These are phyloP conservation scores for Dysphania ambrosioides DNA, from an alignment of 148 eudicot genomes.

Conservation along the genomic window DNA sequence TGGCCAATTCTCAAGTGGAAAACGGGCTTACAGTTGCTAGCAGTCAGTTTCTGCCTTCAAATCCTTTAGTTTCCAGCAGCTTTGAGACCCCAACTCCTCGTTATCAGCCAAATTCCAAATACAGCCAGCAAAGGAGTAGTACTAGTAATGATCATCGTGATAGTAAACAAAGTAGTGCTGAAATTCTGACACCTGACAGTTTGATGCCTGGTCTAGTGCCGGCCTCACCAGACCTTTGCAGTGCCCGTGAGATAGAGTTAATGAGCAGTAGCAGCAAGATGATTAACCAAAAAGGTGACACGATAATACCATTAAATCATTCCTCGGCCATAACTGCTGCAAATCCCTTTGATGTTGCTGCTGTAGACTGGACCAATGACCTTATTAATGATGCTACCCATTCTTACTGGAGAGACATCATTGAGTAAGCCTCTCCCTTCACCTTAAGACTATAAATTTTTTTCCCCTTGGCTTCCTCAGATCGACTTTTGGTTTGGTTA, in stretches of 20 bases:
- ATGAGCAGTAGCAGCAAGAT: slow-evolving; percentile 6
- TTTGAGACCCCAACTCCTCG: slow-evolving; percentile 15
- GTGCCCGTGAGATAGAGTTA: not conserved
- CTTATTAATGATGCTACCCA: slow-evolving; percentile 39
- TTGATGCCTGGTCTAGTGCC: slow-evolving; percentile 35
- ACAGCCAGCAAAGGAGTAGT: not conserved
- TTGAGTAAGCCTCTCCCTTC: slow-evolving; percentile 33
- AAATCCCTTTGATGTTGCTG: slow-evolving; percentile 28
- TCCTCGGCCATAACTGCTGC: slow-evolving; percentile 29
- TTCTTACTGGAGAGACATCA: slow-evolving; percentile 47
- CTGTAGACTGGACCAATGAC: slow-evolving; percentile 26
- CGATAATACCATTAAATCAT: slow-evolving; percentile 10
- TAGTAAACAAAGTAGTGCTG: not conserved
- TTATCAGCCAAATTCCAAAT: not conserved
- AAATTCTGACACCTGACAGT: slow-evolving; percentile 14
- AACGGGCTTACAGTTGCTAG: not conserved
- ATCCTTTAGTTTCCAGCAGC: not conserved
- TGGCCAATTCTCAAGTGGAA: slow-evolving; percentile 16
- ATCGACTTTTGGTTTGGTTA: not conserved
- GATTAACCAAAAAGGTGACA: slow-evolving; percentile 23
- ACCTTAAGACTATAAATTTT: not conserved
- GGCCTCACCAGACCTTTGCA: slow-evolving; percentile 31
- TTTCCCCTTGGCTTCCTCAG: not conserved
- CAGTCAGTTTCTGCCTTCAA: not conserved
- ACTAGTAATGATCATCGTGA: not conserved